Evolutionary conservation across 805 yeast species (phyloP), one percentile per base, ranked within the genome.

Genomic region (Deakozyma indianensis): DNA sequence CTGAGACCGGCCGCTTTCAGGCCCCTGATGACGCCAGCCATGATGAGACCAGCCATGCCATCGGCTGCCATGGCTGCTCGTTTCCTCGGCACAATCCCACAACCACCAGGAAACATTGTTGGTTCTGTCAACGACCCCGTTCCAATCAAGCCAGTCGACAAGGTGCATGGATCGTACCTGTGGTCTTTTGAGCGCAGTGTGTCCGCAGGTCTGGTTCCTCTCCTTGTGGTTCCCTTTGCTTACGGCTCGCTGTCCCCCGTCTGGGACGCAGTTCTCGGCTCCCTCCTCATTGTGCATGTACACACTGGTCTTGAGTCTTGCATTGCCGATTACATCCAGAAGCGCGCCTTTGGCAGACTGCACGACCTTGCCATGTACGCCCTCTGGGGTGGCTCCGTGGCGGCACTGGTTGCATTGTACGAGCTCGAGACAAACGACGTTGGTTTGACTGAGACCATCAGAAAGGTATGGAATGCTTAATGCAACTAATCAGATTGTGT

Each of bases 91-190:
- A 32, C 38, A 9, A 75, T 77, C 48, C 80, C 80, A 47, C 94
- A 84, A 65, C 90, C 94, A 28, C 84, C 96, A 41, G 97, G 96
- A 32, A 72, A 82, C 61, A 80, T 90, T 47, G 80, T 80, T 42
- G 97, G 96, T n/a, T 78, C 88, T 4, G 95, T 88, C 43, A 92
- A 90, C 63, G 97, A 92, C 50, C 87, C 97, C 15, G 82, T 72
- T 56, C 65, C 68, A 27, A 67, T 76, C 15, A 96, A 96, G 35
- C 63, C 69, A 35, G 61, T 78, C 3, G 69, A 74, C 56, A 75
- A 70, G 52, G 58, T 69, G 43, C 88, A 86, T 57, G 96, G 97
- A 42, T 83, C 94, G 22, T 73, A 77, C 61, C 97, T 88, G 69
- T 90, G 98, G 98, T 69, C 83, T n/a, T 78, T 80, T 55, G 98